Conservation (phyloP, 192 early-diverging fungal genomes). For the Gonapodya prolifera region DNA sequence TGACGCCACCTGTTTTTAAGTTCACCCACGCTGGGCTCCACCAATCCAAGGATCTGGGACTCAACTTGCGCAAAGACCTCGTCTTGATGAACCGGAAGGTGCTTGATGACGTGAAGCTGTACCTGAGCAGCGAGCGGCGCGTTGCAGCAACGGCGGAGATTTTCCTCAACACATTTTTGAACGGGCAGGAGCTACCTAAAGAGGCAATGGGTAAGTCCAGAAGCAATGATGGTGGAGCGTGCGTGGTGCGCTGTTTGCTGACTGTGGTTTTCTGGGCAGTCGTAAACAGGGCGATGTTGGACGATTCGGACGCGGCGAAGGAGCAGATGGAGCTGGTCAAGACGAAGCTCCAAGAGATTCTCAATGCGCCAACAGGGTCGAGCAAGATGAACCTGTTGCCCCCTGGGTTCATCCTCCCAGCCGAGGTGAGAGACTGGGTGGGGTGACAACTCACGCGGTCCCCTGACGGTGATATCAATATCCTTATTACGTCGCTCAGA, state of each 20-base stretch:
- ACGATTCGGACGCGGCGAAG: constrained; percentile 90
- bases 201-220: constrained; percentile 30
- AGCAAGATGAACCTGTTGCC: constrained; percentile 10
- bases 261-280: constrained; percentile 4
- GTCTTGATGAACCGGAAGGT: constrained; percentile 75
- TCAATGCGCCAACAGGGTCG: constrained; percentile 31
- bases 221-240: background rate
- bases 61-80: constrained; percentile 85
- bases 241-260: background rate
- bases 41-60: constrained; percentile 82
- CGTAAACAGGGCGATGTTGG: constrained; percentile 82
- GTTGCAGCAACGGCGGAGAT: constrained; percentile 71
- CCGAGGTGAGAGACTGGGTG: constrained; percentile 6
- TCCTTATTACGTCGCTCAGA: background rate
- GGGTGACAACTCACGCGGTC: constrained; percentile 2
- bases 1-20: background rate
- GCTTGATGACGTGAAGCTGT: constrained; percentile 76
- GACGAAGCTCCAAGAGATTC: constrained; percentile 49
- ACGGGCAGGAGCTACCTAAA: constrained; percentile 37
- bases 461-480: background rate
- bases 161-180: constrained; percentile 53
- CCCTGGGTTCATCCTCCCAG: constrained; percentile 13
- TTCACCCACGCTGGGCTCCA: constrained; percentile 88
- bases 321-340: constrained; percentile 86
- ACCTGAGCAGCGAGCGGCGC: constrained; percentile 72